phyloP scores from a whole-genome alignment of 1,139 yeast species.

The Tardiomyces digboiensis region DNA sequence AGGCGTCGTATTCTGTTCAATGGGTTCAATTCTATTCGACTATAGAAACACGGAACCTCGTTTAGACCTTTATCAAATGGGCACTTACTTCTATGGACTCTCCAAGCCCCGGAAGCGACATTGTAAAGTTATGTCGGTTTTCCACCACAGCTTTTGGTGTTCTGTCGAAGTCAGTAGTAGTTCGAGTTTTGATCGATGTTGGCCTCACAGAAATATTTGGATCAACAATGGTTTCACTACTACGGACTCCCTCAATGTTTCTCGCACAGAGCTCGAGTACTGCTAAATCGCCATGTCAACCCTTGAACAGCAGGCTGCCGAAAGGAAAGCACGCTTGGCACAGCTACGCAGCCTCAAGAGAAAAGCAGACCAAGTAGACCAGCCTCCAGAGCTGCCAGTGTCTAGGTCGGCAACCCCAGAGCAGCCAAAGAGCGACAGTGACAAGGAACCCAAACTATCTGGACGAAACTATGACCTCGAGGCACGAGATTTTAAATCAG shows the following conservation, averaged over 20 bases:
- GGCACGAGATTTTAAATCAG: constrained; percentile 23
- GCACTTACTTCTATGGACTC: neutral
- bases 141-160: too few relatives aligned
- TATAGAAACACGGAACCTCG: too few relatives aligned
- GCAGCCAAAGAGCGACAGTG: constrained; percentile 2
- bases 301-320: constrained; percentile 30
- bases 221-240: too few relatives aligned
- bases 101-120: neutral
- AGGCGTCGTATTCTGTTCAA: too few relatives aligned
- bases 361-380: constrained; percentile 11
- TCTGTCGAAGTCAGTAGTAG: too few relatives aligned
- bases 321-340: constrained; percentile 31
- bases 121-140: too few relatives aligned
- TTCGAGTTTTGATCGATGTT: too few relatives aligned
- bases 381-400: neutral
- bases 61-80: neutral
- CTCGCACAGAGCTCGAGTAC: too few relatives aligned
- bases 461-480: constrained; percentile 29
- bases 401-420: constrained; percentile 1
- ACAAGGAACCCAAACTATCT: neutral
- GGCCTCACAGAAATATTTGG: too few relatives aligned
- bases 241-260: too few relatives aligned
- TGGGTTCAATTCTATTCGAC: too few relatives aligned
- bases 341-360: constrained; percentile 27
- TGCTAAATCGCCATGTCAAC: constrained; percentile 18